Evolutionary conservation across 129 eudicot species (phyloP).

Genomic region (Lonicera japonica): DNA sequence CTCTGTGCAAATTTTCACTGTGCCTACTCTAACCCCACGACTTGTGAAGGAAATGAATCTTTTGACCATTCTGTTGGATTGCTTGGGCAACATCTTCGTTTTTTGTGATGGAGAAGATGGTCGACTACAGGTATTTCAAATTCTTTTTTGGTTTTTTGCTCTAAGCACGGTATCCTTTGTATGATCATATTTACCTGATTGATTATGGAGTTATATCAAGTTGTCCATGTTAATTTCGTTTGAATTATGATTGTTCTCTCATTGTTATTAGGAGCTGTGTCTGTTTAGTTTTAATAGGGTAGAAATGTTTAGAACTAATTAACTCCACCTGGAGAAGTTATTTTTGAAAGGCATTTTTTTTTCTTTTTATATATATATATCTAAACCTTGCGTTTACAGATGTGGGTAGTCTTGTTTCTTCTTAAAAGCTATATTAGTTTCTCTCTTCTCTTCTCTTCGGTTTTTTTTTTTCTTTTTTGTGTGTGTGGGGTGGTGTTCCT

Average conservation of each 20-base stretch:
- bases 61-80: slow-evolving; percentile 60
- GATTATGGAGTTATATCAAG: too few species aligned
- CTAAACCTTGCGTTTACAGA: too few species aligned
- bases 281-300: not conserved
- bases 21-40: slow-evolving; percentile 84
- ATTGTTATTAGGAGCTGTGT: not conserved
- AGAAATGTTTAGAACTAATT: not conserved
- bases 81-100: slow-evolving; percentile 58
- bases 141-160: not conserved
- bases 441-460: too few species aligned
- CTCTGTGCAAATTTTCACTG: slow-evolving; percentile 90
- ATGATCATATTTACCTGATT: too few species aligned
- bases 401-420: too few species aligned
- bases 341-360: too few species aligned
- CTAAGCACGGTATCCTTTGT: not conserved
- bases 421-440: too few species aligned
- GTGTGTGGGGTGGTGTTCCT: too few species aligned
- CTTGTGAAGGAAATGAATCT: slow-evolving; percentile 94
- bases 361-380: too few species aligned
- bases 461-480: too few species aligned
- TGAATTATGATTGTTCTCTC: not conserved
- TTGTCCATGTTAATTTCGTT: too few species aligned
- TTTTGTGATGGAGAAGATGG: slow-evolving; percentile 76
- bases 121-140: slow-evolving; percentile 57
- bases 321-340: too few species aligned